phyloP scores from a whole-genome alignment of 2,329 filamentous ascomycete genomes.

The Ustilaginoidea virens region DNA sequence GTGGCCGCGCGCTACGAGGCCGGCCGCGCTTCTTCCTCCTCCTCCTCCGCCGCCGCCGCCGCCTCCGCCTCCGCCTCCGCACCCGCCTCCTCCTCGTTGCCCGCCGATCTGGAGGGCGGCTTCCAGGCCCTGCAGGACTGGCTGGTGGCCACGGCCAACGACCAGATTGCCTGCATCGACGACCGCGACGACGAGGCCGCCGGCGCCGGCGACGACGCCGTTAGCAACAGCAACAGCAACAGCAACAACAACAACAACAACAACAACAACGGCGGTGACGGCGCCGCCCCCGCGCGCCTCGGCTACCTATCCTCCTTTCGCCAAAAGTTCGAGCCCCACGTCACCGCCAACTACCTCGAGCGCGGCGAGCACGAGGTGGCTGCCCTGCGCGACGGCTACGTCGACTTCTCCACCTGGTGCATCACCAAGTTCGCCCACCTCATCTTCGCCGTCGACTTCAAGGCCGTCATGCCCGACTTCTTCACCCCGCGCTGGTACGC shows the following conservation, averaged over 20 bases:
- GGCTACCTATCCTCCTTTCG: slow-evolving; percentile 81
- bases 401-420: slow-evolving; percentile 89
- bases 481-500: slow-evolving; percentile 87
- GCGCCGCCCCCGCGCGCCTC: slow-evolving; percentile 56
- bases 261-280: slow-evolving; percentile 93
- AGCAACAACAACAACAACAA: slow-evolving; percentile 82
- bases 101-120: slow-evolving; percentile 46
- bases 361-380: slow-evolving; percentile 59
- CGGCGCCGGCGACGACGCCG: slow-evolving; percentile 96
- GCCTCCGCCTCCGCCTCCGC: too few relatives aligned
- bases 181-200: slow-evolving; percentile 68
- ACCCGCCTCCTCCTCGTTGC: too few relatives aligned
- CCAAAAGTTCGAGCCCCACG: slow-evolving; percentile 65
- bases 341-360: slow-evolving; percentile 67
- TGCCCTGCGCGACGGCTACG: slow-evolving; percentile 72
- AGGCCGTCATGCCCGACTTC: slow-evolving; percentile 66
- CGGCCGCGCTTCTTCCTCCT: too few relatives aligned
- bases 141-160: slow-evolving; percentile 92
- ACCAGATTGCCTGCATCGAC: slow-evolving; percentile 96
- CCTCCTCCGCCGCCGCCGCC: too few relatives aligned
- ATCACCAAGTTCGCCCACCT: slow-evolving; percentile 74
- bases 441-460: slow-evolving; percentile 85
- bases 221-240: slow-evolving; percentile 91
- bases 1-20: too few relatives aligned
- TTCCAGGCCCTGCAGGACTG: slow-evolving; percentile 83